Base-by-base conservation (phyloP, 495 filamentous ascomycete species). In the Daldinia loculata region DNA sequence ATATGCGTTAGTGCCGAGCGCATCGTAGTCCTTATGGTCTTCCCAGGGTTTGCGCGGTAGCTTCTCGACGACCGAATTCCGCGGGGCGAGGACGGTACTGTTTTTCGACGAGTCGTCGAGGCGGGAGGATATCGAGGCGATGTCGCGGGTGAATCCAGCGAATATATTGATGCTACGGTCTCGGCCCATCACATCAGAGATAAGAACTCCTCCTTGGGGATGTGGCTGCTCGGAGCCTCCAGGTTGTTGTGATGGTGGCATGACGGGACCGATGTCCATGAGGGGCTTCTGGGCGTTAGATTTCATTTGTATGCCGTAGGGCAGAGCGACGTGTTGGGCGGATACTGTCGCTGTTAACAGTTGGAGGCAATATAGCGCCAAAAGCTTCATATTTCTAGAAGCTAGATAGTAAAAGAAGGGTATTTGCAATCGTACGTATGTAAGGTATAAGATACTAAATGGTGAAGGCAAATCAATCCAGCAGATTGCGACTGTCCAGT, bases 31-130 rank as follows among this genome's bases (percentile, higher is more conserved):
- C 41, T 87, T 79, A 0, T 92, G 89, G 68, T 96, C 89, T 72
- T 99, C 95, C 95, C 95, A 99, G 2, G 95, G 95, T 75, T 98
- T 98, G 63, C 92, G 84, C 0, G 94, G 93, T 41, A 98, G 84
- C 1, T 80, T 85, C 70, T 90, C 90, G 67, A 99, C 88, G 1
- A 88, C 93, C 41, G 86, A 88, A 79, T 99, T 98, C 6, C 90
- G 78, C 1, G 95, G 96, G 2, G 95, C 95, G 0, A 99, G 86
- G 27, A 99, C 91, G 0, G 96, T 99, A 11, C 93, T 91, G 75
- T 97, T 97, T 60, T 85, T 77, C 0, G 83, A 74, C 1, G 81
- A 78, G 77, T 93, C 87, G 66, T 92, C 88, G 7, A 99, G 84
- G 1, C 92, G 93, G 17, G 83, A 83, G 12, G 88, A 84, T 41